These are phyloP conservation scores for Golubevia pallescens DNA, from an alignment of 1,284 basidiomycete genomes.

Conservation along the genomic window DNA sequence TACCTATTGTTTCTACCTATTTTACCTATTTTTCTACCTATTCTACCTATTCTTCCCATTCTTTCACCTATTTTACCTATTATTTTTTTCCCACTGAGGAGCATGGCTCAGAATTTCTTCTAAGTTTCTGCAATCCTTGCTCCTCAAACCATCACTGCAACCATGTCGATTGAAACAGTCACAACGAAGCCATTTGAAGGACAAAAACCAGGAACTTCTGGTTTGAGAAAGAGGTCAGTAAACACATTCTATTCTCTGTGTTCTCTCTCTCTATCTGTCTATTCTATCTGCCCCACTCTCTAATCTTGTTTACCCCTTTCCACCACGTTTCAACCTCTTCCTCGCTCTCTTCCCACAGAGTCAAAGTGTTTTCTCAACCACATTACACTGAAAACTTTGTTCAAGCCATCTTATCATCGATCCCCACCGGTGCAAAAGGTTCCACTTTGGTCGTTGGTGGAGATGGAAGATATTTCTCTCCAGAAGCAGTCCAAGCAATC, in stretches of 20 bases:
- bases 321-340: background rate
- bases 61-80: too few relatives aligned
- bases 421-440: conserved; percentile 74
- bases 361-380: conserved; percentile 66
- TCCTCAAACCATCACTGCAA: background rate
- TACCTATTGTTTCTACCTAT: too few relatives aligned
- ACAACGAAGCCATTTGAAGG: conserved; percentile 60
- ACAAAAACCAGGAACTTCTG: conserved; percentile 63
- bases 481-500: conserved; percentile 88
- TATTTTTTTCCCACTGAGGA: too few relatives aligned
- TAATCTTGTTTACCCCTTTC: background rate
- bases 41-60: too few relatives aligned
- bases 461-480: conserved; percentile 92
- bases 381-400: conserved; percentile 99
- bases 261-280: conserved; percentile 4
- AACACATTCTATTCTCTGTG: background rate
- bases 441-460: conserved; percentile 93
- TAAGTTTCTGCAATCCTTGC: too few relatives aligned
- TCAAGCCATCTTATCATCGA: conserved; percentile 90
- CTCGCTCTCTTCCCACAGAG: background rate
- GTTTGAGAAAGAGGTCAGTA: conserved; percentile 52
- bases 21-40: too few relatives aligned
- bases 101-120: too few relatives aligned
- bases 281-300: background rate
- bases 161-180: conserved; percentile 48